Evolutionary conservation across 176 grass and related monocot species (phyloP).

Genomic region (Rhynchospora tenuis): DNA sequence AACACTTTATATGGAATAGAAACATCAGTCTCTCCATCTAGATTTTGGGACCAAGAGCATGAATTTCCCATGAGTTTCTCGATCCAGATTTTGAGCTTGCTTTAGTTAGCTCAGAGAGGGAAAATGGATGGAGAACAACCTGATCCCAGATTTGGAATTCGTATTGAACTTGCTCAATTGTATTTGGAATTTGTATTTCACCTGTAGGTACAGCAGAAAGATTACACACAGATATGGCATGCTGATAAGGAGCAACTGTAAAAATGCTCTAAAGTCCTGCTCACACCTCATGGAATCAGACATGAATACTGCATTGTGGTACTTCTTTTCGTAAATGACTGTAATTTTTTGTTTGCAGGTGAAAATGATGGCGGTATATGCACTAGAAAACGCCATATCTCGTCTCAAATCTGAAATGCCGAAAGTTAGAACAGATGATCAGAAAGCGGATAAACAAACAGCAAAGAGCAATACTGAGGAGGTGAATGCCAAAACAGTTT

Average conservation of each 20-base stretch:
- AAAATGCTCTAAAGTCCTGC: too few species aligned
- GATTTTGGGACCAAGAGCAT: background rate
- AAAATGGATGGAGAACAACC: background rate
- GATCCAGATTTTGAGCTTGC: background rate
- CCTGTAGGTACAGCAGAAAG: background rate
- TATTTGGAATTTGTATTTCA: background rate
- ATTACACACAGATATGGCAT: background rate
- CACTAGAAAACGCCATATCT: background rate
- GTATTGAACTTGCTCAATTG: too few species aligned
- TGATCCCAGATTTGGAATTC: background rate
- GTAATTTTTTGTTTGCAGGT: constrained; percentile 1
- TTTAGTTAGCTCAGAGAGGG: background rate
- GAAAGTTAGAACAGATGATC: background rate
- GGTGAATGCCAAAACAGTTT: background rate
- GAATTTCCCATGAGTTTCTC: too few species aligned
- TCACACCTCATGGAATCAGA: background rate
- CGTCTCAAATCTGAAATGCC: background rate
- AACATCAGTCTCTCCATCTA: background rate
- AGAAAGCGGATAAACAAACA: background rate
- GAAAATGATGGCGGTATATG: constrained; percentile 8
- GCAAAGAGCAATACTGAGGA: background rate
- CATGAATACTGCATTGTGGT: background rate
- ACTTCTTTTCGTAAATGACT: background rate
- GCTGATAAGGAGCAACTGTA: background rate
- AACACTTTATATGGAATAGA: background rate